These are phyloP conservation scores for Akanthomyces uredinophilus DNA, from an alignment of 2,329 filamentous ascomycete genomes.

Conservation along the genomic window DNA sequence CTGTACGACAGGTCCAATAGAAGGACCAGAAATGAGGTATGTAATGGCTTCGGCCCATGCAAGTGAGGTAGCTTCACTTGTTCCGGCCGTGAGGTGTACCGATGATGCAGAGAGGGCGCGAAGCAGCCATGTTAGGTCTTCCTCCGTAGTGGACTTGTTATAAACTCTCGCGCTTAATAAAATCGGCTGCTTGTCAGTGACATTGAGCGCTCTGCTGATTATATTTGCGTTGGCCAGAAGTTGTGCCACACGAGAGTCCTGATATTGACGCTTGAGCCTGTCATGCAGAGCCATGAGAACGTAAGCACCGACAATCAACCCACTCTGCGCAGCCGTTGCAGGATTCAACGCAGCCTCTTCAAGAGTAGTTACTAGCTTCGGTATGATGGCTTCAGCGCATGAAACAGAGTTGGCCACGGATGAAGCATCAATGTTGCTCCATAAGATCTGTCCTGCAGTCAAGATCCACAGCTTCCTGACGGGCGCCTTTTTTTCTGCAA, in stretches of 20 bases:
- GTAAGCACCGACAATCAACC: slow-evolving; percentile 74
- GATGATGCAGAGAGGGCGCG: slow-evolving; percentile 63
- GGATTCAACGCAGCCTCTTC: slow-evolving; percentile 76
- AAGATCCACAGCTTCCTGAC: slow-evolving; percentile 78
- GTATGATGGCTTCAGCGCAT: slow-evolving; percentile 49
- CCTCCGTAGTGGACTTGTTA: slow-evolving; percentile 66
- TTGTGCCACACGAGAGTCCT: slow-evolving; percentile 42
- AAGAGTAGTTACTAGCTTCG: slow-evolving; percentile 63
- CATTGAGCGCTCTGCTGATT: slow-evolving; percentile 58
- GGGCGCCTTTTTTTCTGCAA: slow-evolving; percentile 76
- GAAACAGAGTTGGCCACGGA: slow-evolving; percentile 43
- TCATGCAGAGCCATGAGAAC: slow-evolving; percentile 64
- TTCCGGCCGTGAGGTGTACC: slow-evolving; percentile 45
- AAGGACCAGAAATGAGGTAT: slow-evolving; percentile 65
- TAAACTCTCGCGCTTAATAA: slow-evolving; percentile 81
- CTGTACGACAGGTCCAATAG: slow-evolving; percentile 56
- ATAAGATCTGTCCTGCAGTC: slow-evolving; percentile 65
- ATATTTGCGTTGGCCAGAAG: slow-evolving; percentile 55
- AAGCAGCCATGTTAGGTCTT: slow-evolving; percentile 74
- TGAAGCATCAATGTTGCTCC: slow-evolving; percentile 42
- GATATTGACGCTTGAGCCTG: slow-evolving; percentile 47
- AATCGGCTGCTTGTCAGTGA: slow-evolving; percentile 81
- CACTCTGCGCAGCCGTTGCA: slow-evolving; percentile 71
- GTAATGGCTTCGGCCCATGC: slow-evolving; percentile 83
- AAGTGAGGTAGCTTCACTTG: slow-evolving; percentile 45